These are phyloP conservation scores for Aspergillus fumigatus DNA, from an alignment of 2,329 filamentous ascomycete genomes.

Conservation along the genomic window DNA sequence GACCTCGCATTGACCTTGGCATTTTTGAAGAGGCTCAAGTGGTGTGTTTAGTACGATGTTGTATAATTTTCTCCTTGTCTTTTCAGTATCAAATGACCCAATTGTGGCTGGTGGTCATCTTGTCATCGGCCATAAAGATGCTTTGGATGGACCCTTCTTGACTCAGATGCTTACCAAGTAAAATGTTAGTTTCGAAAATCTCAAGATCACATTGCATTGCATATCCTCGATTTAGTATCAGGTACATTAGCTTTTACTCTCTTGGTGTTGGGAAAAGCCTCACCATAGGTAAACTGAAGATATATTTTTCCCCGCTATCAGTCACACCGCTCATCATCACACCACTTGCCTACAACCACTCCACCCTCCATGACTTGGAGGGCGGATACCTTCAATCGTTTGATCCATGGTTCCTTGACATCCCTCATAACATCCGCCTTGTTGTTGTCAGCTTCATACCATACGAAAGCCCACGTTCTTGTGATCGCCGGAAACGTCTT, in stretches of 20 bases:
- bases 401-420: slow-evolving; percentile 7
- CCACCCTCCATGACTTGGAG: background rate
- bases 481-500: slow-evolving; percentile 9
- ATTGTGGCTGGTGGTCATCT: slow-evolving; percentile 4
- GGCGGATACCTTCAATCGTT: background rate
- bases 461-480: slow-evolving; percentile 10
- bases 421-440: background rate
- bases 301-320: slow-evolving; percentile 10
- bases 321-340: slow-evolving; percentile 27
- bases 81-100: slow-evolving; percentile 24
- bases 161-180: background rate
- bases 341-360: slow-evolving; percentile 14
- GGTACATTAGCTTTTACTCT: background rate
- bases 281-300: background rate
- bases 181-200: background rate
- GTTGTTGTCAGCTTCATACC: slow-evolving; percentile 5
- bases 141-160: background rate
- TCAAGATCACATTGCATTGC: background rate
- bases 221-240: background rate
- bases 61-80: slow-evolving; percentile 7
- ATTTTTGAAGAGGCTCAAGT: slow-evolving; percentile 19
- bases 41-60: slow-evolving; percentile 5
- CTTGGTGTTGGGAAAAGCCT: background rate
- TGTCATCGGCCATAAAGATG: slow-evolving; percentile 7
- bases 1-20: slow-evolving; percentile 10